Evolutionary conservation across 352 stramenopile genomes (phyloP), one percentile per base, ranked within the genome.

Genomic region (Phytophthora aleatoria): DNA sequence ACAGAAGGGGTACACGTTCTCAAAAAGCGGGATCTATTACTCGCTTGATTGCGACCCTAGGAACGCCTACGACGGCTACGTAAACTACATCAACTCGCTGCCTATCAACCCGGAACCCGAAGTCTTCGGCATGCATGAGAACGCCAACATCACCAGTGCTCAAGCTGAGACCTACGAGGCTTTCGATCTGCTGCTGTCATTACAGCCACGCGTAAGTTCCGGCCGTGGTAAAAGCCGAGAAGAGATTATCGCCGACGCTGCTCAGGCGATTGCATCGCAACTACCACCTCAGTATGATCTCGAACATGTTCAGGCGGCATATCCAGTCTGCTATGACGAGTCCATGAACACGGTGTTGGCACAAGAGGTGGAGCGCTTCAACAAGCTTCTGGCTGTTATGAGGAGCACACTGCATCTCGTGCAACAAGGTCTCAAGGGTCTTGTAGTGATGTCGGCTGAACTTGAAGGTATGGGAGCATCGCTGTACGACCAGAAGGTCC

Each of bases 41-140:
- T 88, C 83, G 2, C 82, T 91, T 6, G 68, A 76, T 5, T 78
- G 85, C 26, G 75, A 93, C 54, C 55, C 76, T 1, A 79, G 92
- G 31, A 77, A 89, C 31, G 79, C 89, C 2, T 95, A 85, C 57
- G 82, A 91, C 72, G 48, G 52, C 16, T 98, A 99, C 70, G 76
- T 98, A 33, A 82, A 88, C 13, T 98, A 98, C 69, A 98, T 99
- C 63, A 92, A 98, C 57, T 81, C 72, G 30, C 71, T 98, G 50
- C 94, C 94, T 8, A 79, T 97, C 15, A 97, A 96, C 52, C 85
- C 89, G 0, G 92, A 98, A 57, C 94, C 94, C 0, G 92, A 98
- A 64, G 87, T 97, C 7, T 98, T 98, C 73, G 94, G 94, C 28
- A 97, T 98, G 92, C 94, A 98, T 68, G 86, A 96, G 49, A 98